Conservation (phyloP, 2,329 filamentous ascomycete species). For the Trichoderma simmonsii region DNA sequence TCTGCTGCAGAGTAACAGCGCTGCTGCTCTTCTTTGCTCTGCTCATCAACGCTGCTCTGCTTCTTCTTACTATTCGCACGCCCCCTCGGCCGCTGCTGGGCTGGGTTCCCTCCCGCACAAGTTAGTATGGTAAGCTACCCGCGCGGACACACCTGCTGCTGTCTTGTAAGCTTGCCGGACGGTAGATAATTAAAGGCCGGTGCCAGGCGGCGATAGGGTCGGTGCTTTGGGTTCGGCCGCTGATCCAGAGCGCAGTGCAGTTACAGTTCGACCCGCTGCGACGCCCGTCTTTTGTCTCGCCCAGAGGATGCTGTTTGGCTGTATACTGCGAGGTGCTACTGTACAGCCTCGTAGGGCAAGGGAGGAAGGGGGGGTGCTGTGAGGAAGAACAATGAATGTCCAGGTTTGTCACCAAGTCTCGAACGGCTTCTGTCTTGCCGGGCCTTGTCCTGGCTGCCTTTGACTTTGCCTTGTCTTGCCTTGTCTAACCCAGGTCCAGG, state of each 20-base stretch:
- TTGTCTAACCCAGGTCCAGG: not conserved
- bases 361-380: not conserved
- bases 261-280: not conserved
- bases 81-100: not conserved
- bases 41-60: not conserved
- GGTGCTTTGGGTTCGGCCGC: slow-evolving; percentile 12
- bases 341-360: not conserved
- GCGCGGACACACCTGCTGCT: not conserved
- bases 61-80: not conserved
- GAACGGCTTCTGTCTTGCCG: not conserved
- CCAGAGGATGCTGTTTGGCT: not conserved
- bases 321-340: not conserved
- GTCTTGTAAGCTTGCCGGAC: not conserved
- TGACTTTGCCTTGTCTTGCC: not conserved
- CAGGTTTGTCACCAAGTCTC: not conserved
- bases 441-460: not conserved
- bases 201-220: slow-evolving; percentile 9
- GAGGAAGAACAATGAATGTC: not conserved
- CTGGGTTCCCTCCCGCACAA: not conserved
- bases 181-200: not conserved
- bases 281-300: slow-evolving; percentile 2
- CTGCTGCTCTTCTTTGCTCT: not conserved
- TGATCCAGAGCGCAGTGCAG: not conserved
- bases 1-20: not conserved
- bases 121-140: not conserved